Evolutionary conservation across 2,329 filamentous ascomycete genomes (phyloP).

Genomic region (Ophiostoma piceae): DNA sequence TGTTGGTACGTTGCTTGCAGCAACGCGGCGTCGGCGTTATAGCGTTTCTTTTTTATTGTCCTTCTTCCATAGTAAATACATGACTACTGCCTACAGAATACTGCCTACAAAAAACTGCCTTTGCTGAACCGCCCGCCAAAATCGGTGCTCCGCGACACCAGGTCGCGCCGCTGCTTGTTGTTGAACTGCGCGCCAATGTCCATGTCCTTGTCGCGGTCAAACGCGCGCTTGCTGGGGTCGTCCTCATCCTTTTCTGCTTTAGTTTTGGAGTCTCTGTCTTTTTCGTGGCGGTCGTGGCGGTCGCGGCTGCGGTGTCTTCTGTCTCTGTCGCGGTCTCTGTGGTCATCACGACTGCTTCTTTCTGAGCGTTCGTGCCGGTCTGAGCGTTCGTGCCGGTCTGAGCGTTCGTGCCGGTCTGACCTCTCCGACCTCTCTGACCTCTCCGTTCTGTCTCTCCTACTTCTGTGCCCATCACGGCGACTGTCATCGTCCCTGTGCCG

Average conservation of each 20-base stretch:
- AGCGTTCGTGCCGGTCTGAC: background rate
- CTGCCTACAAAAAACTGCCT: slow-evolving; percentile 61
- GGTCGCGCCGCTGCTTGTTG: slow-evolving; percentile 66
- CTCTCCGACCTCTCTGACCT: slow-evolving; percentile 1
- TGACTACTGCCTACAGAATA: too few relatives aligned
- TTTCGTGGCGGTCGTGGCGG: background rate
- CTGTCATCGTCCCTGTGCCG: background rate
- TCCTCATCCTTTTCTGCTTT: slow-evolving; percentile 63
- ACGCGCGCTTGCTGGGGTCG: slow-evolving; percentile 82
- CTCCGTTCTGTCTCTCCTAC: background rate
- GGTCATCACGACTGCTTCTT: slow-evolving; percentile 10
- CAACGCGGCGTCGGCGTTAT: too few relatives aligned
- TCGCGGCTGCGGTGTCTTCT: slow-evolving; percentile 3
- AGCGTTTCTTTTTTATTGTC: too few relatives aligned
- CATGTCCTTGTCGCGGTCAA: slow-evolving; percentile 94
- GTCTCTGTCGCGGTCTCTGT: background rate
- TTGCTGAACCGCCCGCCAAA: slow-evolving; percentile 78
- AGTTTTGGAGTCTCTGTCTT: background rate
- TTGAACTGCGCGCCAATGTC: slow-evolving; percentile 67
- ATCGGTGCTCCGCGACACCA: slow-evolving; percentile 72
- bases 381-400: background rate
- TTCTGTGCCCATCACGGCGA: background rate
- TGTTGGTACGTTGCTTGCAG: background rate
- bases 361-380: background rate
- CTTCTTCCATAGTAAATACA: too few relatives aligned